These are phyloP conservation scores for Madurella fahalii DNA, from an alignment of 2,329 filamentous ascomycete genomes.

Conservation along the genomic window DNA sequence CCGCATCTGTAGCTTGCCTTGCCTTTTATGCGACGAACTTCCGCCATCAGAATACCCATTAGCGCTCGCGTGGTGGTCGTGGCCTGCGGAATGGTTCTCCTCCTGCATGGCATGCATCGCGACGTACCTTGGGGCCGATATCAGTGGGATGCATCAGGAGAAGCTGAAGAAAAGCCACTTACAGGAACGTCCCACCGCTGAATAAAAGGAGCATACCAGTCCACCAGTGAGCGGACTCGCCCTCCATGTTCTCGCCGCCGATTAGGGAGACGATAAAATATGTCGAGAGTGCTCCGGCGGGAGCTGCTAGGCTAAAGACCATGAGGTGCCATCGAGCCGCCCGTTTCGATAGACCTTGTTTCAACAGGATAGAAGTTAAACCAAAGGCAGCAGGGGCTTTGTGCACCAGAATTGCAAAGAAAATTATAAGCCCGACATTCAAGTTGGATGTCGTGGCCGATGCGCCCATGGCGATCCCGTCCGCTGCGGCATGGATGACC, in stretches of 20 bases:
- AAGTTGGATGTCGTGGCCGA: constrained; percentile 71
- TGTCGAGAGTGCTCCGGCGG: constrained; percentile 76
- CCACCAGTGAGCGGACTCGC: constrained; percentile 71
- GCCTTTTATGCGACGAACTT: constrained; percentile 44
- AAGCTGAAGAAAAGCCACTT: constrained; percentile 38
- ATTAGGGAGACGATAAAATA: constrained; percentile 75
- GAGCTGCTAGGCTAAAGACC: constrained; percentile 87
- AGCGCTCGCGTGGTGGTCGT: constrained; percentile 45
- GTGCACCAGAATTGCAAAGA: constrained; percentile 94
- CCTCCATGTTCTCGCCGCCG: constrained; percentile 56
- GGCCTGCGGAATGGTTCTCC: constrained; percentile 47
- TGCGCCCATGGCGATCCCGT: constrained; percentile 92
- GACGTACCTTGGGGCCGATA: constrained; percentile 63
- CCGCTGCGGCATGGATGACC: constrained; percentile 93
- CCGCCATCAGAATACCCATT: constrained; percentile 54
- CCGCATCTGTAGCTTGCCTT: constrained; percentile 56
- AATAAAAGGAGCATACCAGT: constrained; percentile 94
- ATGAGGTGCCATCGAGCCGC: constrained; percentile 79
- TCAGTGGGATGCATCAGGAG: neutral
- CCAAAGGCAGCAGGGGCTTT: constrained; percentile 96
- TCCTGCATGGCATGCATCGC: constrained; percentile 99
- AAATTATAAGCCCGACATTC: constrained; percentile 84
- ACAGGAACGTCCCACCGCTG: constrained; percentile 93
- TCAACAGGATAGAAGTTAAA: constrained; percentile 81
- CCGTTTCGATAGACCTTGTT: constrained; percentile 85